phyloP scores from a whole-genome alignment of 2,329 filamentous ascomycete species.

The Aspergillus carbonarius region DNA sequence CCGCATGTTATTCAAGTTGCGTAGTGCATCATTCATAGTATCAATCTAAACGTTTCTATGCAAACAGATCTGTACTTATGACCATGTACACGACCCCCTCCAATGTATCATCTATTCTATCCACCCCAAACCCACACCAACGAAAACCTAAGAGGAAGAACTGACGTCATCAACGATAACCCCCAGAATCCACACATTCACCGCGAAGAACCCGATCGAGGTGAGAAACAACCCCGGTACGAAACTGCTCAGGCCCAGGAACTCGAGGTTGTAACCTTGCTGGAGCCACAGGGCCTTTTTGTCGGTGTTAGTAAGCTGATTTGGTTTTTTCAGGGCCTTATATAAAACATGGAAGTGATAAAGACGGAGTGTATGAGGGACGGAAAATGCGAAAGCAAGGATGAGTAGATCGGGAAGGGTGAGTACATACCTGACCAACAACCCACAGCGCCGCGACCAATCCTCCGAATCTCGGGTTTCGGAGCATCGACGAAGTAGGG shows the following conservation, averaged over 20 bases:
- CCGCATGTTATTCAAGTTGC: too few relatives aligned
- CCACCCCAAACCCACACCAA: too few relatives aligned
- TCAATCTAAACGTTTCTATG: too few relatives aligned
- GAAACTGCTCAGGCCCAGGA: conserved; percentile 79
- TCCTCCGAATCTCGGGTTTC: conserved; percentile 60
- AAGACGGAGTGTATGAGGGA: too few relatives aligned
- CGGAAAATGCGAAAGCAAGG: too few relatives aligned
- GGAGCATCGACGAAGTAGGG: conserved; percentile 71
- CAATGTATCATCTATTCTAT: too few relatives aligned
- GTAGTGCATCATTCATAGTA: too few relatives aligned
- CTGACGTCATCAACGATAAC: conserved; percentile 70
- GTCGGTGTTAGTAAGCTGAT: background rate
- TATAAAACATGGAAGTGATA: background rate
- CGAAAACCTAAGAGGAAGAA: background rate
- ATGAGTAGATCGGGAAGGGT: background rate
- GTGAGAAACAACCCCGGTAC: conserved; percentile 78
- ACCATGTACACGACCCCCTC: too few relatives aligned
- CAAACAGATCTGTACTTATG: too few relatives aligned
- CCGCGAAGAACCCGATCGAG: conserved; percentile 74
- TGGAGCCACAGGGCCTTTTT: conserved; percentile 66
- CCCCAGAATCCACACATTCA: conserved; percentile 85
- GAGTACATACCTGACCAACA: conserved; percentile 58
- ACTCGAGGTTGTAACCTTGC: conserved; percentile 73
- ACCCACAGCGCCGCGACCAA: conserved; percentile 72
- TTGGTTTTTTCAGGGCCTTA: background rate